A percentile compares a stretch with the other conserved stretches of the same genome.
Conservation (phyloP, 2,329 filamentous ascomycete species). For the Penicillium sp. region DNA sequence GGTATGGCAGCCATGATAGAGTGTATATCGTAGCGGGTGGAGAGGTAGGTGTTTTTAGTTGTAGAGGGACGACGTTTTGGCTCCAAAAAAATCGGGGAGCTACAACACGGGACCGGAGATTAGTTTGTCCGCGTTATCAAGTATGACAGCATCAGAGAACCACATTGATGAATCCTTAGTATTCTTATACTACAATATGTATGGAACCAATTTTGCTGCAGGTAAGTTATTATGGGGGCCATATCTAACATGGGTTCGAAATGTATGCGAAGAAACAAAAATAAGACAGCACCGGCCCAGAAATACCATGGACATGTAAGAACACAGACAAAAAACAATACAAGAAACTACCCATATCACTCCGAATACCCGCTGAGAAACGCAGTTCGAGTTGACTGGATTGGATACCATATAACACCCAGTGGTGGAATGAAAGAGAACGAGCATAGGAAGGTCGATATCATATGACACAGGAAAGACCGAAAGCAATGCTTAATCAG, state of each 20-base stretch:
- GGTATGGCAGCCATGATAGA: slow-evolving; percentile 34
- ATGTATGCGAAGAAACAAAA: slow-evolving; percentile 31
- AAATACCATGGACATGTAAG: slow-evolving; percentile 21
- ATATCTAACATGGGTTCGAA: slow-evolving; percentile 33
- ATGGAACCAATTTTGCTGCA: not conserved
- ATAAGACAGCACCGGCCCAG: slow-evolving; percentile 19
- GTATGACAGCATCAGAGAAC: too few relatives aligned
- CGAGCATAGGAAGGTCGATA: slow-evolving; percentile 5
- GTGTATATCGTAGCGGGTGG: slow-evolving; percentile 20
- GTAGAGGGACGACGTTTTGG: slow-evolving; percentile 9
- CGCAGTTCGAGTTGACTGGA: slow-evolving; percentile 25
- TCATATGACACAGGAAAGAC: slow-evolving; percentile 15
- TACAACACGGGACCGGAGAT: slow-evolving; percentile 12
- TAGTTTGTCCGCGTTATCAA: slow-evolving; percentile 13
- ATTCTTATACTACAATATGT: not conserved
- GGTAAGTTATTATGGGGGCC: slow-evolving; percentile 25
- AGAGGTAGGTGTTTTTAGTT: slow-evolving; percentile 1
- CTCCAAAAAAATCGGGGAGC: slow-evolving; percentile 9
- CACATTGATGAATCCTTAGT: too few relatives aligned
- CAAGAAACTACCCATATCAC: slow-evolving; percentile 26
- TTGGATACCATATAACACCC: slow-evolving; percentile 37
- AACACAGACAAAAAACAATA: slow-evolving; percentile 15
- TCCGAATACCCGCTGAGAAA: slow-evolving; percentile 38
- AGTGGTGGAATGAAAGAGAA: slow-evolving; percentile 18
- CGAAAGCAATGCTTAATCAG: slow-evolving; percentile 12